Evolutionary conservation across 495 filamentous ascomycete species (phyloP).

Genomic region (Aspergillus heteromorphus): DNA sequence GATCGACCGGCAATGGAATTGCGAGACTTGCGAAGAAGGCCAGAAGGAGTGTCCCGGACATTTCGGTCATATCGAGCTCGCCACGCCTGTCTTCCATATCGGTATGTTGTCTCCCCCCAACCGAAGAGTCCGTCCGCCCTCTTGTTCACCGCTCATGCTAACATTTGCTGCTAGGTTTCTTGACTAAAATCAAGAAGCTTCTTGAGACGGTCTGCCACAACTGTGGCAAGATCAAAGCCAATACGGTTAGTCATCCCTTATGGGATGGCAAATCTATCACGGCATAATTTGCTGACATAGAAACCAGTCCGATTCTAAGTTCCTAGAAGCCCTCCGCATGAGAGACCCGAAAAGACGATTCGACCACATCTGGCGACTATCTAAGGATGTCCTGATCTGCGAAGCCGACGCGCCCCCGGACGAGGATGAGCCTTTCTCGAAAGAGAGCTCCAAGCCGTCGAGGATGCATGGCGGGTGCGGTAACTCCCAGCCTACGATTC

Average conservation of each 20-base stretch:
- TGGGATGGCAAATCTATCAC: conserved; percentile 46
- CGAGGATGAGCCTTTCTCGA: conserved; percentile 56
- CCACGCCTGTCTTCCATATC: conserved; percentile 84
- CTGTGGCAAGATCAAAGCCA: conserved; percentile 89
- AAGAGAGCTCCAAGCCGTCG: conserved; percentile 38
- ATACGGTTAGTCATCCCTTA: conserved; percentile 80
- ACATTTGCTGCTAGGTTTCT: conserved; percentile 59
- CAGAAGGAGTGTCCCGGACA: conserved; percentile 95
- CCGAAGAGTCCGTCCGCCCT: not conserved
- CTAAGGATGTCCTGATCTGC: conserved; percentile 80
- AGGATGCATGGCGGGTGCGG: conserved; percentile 86
- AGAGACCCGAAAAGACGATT: conserved; percentile 93
- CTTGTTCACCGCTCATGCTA: conserved; percentile 22
- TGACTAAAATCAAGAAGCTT: conserved; percentile 96
- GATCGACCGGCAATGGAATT: conserved; percentile 89
- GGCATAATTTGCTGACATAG: conserved; percentile 60
- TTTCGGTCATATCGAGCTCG: conserved; percentile 96
- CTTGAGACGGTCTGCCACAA: conserved; percentile 97
- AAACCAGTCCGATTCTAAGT: conserved; percentile 72
- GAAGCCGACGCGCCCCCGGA: conserved; percentile 62
- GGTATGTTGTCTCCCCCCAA: conserved; percentile 42
- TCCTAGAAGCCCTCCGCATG: conserved; percentile 69
- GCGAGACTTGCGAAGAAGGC: conserved; percentile 88
- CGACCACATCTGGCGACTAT: conserved; percentile 78
- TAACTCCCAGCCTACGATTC: conserved; percentile 80